These are phyloP conservation scores for Hypomontagnella monticulosa DNA, from an alignment of 495 filamentous ascomycete genomes.

Conservation along the genomic window DNA sequence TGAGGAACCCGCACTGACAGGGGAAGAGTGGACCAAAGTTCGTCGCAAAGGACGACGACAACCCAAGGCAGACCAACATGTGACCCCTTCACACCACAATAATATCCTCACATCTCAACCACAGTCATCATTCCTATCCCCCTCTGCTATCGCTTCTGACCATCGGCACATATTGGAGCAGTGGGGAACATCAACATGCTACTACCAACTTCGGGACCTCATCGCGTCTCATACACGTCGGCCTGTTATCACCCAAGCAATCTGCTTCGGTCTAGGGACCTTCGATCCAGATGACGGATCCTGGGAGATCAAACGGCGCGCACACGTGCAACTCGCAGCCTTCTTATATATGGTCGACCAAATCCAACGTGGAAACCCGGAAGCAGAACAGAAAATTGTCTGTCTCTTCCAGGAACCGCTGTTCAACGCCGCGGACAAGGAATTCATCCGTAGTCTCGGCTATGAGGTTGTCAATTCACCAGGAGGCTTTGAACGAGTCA, in stretches of 20 bases:
- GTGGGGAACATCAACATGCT: constrained; percentile 34
- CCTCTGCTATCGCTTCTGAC: constrained; percentile 33
- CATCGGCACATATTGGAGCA: constrained; percentile 31
- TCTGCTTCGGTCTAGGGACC: constrained; percentile 57
- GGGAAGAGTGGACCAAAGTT: constrained; percentile 38
- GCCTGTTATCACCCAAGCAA: constrained; percentile 45
- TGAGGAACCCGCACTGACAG: not conserved
- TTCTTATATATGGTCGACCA: constrained; percentile 62
- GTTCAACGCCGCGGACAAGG: constrained; percentile 69
- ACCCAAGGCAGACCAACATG: not conserved
- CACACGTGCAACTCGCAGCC: constrained; percentile 69
- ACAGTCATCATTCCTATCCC: constrained; percentile 28
- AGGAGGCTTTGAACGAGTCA: constrained; percentile 63
- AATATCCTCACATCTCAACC: not conserved
- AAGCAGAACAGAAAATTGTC: constrained; percentile 38
- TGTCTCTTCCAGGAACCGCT: constrained; percentile 75
- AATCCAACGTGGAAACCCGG: constrained; percentile 40
- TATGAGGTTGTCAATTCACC: constrained; percentile 68
- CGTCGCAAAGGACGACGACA: constrained; percentile 22
- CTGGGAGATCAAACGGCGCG: constrained; percentile 42
- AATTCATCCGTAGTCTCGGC: constrained; percentile 62
- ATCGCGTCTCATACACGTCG: constrained; percentile 12
- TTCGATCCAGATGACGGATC: constrained; percentile 55
- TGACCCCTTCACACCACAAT: not conserved
- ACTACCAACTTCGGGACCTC: constrained; percentile 25